Evolutionary conservation across 345 rosid species (phyloP).

Genomic region (Syzygium oleosum): DNA sequence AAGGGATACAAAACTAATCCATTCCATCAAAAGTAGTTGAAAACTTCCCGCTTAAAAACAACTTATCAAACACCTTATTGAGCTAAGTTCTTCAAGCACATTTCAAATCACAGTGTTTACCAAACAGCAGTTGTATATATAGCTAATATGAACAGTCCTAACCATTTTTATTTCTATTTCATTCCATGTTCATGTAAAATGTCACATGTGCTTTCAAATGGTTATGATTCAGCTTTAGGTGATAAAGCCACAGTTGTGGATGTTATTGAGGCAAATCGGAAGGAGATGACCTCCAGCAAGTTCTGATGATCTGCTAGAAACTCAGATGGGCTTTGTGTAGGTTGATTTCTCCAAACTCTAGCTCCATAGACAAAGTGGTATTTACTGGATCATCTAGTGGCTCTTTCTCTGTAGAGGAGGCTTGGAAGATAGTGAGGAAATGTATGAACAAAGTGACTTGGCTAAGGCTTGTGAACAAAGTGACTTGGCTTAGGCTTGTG

Average conservation of each 20-base stretch:
- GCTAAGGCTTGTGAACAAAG: not conserved
- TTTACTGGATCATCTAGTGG: not conserved
- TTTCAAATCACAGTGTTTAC: not conserved
- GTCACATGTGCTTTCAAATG: fast-evolving
- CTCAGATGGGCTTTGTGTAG: not conserved
- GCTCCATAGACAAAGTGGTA: not conserved
- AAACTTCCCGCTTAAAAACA: not conserved
- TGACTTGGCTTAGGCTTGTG: not conserved
- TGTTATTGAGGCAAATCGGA: not conserved
- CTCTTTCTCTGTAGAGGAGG: not conserved
- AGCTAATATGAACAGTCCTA: not conserved
- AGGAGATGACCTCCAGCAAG: not conserved
- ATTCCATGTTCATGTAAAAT: not conserved
- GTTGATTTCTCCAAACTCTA: not conserved
- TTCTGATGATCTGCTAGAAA: not conserved
- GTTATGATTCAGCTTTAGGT: not conserved
- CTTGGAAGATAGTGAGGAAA: not conserved
- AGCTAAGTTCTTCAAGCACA: not conserved
- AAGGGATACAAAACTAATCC: not conserved
- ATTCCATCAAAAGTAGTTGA: not conserved
- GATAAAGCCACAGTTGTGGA: not conserved
- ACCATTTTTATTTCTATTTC: not conserved
- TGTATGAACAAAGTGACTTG: not conserved
- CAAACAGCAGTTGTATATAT: not conserved
- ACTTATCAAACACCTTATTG: not conserved